These are phyloP conservation scores for Cotoneaster glaucophyllus DNA, from an alignment of 306 rosid genomes.

Conservation along the genomic window DNA sequence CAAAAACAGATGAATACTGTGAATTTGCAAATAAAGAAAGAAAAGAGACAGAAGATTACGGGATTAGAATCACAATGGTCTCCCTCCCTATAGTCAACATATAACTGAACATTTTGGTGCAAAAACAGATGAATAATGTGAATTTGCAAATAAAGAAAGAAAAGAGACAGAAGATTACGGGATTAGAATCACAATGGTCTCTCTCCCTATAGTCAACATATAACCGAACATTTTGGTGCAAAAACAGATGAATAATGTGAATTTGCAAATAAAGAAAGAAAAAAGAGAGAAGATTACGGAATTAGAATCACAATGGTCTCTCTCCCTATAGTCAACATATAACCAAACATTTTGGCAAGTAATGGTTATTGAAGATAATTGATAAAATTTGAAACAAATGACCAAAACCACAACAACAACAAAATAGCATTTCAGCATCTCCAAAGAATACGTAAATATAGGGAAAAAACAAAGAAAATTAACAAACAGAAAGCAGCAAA, in stretches of 20 bases:
- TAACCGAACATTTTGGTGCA: background rate
- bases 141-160: background rate
- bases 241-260: background rate
- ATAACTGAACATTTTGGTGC: background rate
- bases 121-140: background rate
- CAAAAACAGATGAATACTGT: background rate
- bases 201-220: background rate
- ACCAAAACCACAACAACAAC: constrained; percentile 3
- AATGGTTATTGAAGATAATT: background rate
- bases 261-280: background rate
- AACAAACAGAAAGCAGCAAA: background rate
- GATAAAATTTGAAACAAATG: background rate
- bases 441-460: background rate
- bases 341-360: background rate
- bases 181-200: background rate
- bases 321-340: background rate
- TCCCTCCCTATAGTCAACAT: background rate
- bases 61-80: too few relatives aligned
- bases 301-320: too few relatives aligned
- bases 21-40: background rate
- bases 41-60: background rate
- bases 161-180: background rate
- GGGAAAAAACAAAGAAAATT: background rate
- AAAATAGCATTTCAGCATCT: background rate
- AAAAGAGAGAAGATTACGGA: too few relatives aligned